Evolutionary conservation across 2,329 filamentous ascomycete genomes (phyloP).

Genomic region (Penicillium sp.): DNA sequence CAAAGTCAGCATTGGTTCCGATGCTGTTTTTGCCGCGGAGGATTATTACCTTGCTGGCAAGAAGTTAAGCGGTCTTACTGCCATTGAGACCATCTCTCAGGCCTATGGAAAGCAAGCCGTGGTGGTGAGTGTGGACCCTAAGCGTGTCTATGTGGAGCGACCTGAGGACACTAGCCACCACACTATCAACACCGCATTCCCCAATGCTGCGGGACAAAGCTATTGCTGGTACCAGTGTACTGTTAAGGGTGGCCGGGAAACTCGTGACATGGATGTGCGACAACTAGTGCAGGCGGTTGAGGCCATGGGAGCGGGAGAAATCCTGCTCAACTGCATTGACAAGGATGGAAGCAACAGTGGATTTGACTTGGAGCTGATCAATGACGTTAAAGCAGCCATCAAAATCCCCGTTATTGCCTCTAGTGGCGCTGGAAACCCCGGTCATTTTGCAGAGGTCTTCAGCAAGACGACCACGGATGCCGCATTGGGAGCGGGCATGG

Average conservation of each 20-base stretch:
- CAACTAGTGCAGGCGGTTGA: constrained; percentile 87
- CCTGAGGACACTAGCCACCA: constrained; percentile 72
- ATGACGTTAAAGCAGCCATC: constrained; percentile 81
- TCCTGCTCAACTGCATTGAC: constrained; percentile 96
- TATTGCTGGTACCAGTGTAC: constrained; percentile 98
- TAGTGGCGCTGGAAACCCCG: constrained; percentile 84
- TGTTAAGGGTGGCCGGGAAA: constrained; percentile 91
- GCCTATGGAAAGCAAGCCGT: constrained; percentile 97
- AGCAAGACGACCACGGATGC: constrained; percentile 82
- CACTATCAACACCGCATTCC: constrained; percentile 68
- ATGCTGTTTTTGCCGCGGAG: constrained; percentile 90
- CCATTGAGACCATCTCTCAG: constrained; percentile 90
- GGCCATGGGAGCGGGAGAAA: constrained; percentile 92
- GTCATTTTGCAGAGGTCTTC: constrained; percentile 91
- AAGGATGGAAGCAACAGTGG: constrained; percentile 92
- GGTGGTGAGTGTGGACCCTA: constrained; percentile 92
- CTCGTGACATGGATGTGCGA: constrained; percentile 88
- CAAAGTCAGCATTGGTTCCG: constrained; percentile 95
- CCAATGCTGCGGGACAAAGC: constrained; percentile 73
- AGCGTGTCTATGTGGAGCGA: constrained; percentile 77
- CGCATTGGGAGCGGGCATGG: constrained; percentile 91
- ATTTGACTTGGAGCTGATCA: constrained; percentile 90
- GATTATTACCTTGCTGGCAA: constrained; percentile 76
- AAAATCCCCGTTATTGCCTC: constrained; percentile 94
- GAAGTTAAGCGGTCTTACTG: constrained; percentile 74